These are phyloP conservation scores for Umbelopsis sp. DNA, from an alignment of 192 early-diverging fungal species.

Conservation along the genomic window DNA sequence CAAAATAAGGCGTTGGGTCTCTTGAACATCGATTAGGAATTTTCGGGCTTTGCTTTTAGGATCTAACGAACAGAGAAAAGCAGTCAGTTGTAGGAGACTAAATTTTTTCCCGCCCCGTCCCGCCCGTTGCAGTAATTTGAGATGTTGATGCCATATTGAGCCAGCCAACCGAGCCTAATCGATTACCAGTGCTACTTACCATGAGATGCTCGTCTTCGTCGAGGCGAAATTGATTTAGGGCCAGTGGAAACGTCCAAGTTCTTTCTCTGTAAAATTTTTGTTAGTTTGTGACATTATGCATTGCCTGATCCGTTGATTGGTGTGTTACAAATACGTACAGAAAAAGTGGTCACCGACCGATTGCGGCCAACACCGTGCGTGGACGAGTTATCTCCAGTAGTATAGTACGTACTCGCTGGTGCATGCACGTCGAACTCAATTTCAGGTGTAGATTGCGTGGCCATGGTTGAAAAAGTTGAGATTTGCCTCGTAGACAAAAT, in stretches of 20 bases:
- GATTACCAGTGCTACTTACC: slow-evolving; percentile 24
- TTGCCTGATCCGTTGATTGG: neutral
- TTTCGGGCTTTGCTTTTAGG: slow-evolving; percentile 65
- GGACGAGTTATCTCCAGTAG: slow-evolving; percentile 33
- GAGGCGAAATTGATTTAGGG: slow-evolving; percentile 11
- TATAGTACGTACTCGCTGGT: slow-evolving; percentile 41
- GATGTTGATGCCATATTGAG: neutral
- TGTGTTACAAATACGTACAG: neutral
- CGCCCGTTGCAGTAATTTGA: neutral
- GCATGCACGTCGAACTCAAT: slow-evolving; percentile 33
- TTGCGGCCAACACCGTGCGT: slow-evolving; percentile 25
- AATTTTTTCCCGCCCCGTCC: slow-evolving; percentile 4
- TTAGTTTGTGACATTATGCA: neutral
- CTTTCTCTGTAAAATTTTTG: neutral
- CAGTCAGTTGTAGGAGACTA: neutral
- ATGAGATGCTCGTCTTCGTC: slow-evolving; percentile 43
- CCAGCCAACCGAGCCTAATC: neutral
- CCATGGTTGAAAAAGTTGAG: too few relatives aligned
- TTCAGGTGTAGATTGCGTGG: too few relatives aligned
- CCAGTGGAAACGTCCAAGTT: neutral
- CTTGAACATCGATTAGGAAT: slow-evolving; percentile 87
- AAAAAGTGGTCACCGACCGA: slow-evolving; percentile 14
- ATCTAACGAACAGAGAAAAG: slow-evolving; percentile 41
- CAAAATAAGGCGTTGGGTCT: slow-evolving; percentile 76
- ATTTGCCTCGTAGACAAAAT: too few relatives aligned